Evolutionary conservation across 208 protist genomes (phyloP).

Genomic region (Trypanosoma melophagium): DNA sequence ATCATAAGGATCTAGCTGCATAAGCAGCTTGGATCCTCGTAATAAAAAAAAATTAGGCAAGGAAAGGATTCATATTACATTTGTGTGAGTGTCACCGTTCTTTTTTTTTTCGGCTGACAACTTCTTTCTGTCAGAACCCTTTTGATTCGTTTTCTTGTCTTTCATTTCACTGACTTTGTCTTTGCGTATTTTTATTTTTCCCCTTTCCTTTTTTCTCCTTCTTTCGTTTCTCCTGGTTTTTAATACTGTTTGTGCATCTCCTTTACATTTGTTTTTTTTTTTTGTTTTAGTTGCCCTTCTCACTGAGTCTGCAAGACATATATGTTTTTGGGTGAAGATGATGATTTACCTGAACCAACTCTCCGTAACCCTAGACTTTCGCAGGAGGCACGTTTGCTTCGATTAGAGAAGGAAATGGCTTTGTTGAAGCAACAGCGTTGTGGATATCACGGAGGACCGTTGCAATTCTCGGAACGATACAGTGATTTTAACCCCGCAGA

Average conservation of each 20-base stretch:
- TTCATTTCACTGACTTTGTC: not conserved
- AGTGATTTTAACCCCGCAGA: no score
- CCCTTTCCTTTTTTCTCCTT: slow-evolving; percentile 2
- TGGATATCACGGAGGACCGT: not conserved
- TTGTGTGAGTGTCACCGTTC: not conserved
- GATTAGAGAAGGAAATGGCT: slow-evolving; percentile 46
- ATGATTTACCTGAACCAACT: slow-evolving; percentile 40
- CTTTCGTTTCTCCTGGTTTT: slow-evolving; percentile 1
- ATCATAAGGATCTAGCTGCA: slow-evolving; percentile 4
- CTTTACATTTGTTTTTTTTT: not conserved
- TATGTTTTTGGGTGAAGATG: slow-evolving; percentile 46
- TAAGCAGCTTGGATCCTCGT: slow-evolving; percentile 6
- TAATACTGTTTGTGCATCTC: not conserved
- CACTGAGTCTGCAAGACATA: no score
- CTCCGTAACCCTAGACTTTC: slow-evolving; percentile 1
- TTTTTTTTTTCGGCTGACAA: not conserved
- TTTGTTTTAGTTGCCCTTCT: no score
- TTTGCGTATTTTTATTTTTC: not conserved
- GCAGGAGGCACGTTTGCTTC: slow-evolving; percentile 41
- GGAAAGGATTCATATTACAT: not conserved
- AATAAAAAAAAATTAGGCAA: slow-evolving; percentile 11
- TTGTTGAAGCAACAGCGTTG: slow-evolving; percentile 5
- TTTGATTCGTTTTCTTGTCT: no score
- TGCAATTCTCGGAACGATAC: no score
- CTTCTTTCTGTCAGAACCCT: no score